These are phyloP conservation scores for Wickerhamomyces canadensis DNA, from an alignment of 805 yeast species.

Conservation along the genomic window DNA sequence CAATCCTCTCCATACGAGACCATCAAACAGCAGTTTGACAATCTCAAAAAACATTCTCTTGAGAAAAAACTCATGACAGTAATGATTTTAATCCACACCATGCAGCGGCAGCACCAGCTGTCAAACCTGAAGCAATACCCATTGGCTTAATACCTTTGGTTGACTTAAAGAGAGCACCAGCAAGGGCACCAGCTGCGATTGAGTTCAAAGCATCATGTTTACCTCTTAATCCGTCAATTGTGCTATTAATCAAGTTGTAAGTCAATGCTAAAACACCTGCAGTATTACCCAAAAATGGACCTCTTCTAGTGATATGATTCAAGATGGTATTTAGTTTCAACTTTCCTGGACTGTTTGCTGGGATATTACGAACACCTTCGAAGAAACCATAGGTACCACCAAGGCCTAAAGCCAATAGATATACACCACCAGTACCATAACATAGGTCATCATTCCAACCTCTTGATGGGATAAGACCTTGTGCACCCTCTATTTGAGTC, in stretches of 20 bases:
- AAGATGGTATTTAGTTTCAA: conserved; percentile 83
- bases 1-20: too few species aligned
- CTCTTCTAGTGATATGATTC: conserved; percentile 90
- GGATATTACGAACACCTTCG: conserved; percentile 79
- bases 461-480: conserved; percentile 90
- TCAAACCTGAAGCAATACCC: conserved; percentile 78
- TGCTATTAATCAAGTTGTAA: conserved; percentile 79
- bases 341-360: conserved; percentile 70
- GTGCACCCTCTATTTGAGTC: conserved; percentile 76
- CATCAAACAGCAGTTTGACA: too few species aligned
- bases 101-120: conserved; percentile 85
- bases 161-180: conserved; percentile 89
- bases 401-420: conserved; percentile 74
- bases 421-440: conserved; percentile 96
- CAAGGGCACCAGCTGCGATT: conserved; percentile 79
- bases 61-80: conserved; percentile 1
- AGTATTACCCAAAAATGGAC: conserved; percentile 91
- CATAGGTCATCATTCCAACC: conserved; percentile 97
- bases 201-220: conserved; percentile 85
- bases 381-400: conserved; percentile 89
- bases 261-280: conserved; percentile 91
- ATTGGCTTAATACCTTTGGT: conserved; percentile 82
- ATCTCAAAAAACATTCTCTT: too few species aligned
- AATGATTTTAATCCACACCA: conserved; percentile 79
- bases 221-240: conserved; percentile 77